Percentiles rank a stretch among this genome's conserved stretches.
Conservation (phyloP, 140 eudicot species). For the Ambrosia hybrid region DNA sequence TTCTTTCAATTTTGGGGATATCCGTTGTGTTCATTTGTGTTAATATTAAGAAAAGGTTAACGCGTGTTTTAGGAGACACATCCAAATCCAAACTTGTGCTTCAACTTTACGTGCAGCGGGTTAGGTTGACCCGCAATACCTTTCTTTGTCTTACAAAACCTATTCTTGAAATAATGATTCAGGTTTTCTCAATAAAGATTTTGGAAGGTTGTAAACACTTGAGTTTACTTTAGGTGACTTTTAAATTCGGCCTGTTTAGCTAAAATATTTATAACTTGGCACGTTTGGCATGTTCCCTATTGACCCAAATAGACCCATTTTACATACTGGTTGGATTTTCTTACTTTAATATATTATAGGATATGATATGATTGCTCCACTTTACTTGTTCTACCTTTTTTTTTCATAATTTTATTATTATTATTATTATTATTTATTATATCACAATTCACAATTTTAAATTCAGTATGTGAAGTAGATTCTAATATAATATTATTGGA, state of each 20-base stretch:
- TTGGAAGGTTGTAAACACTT: background rate
- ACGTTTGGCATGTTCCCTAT: background rate
- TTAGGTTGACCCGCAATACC: background rate
- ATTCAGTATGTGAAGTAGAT: too few species aligned
- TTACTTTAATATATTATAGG: background rate
- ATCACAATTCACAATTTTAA: too few species aligned
- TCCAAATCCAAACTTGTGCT: background rate
- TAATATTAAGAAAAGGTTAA: background rate
- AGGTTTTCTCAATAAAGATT: background rate
- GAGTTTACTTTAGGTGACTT: background rate
- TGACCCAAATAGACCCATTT: background rate
- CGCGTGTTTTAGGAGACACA: background rate
- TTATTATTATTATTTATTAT: too few species aligned
- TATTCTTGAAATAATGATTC: background rate
- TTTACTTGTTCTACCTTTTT: background rate
- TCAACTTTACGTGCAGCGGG: background rate
- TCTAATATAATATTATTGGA: constrained; percentile 7
- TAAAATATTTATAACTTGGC: background rate
- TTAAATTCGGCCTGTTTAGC: background rate
- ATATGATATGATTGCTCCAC: background rate
- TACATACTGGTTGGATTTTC: background rate
- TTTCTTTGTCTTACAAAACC: background rate
- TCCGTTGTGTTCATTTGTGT: background rate
- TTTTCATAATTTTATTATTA: too few species aligned
- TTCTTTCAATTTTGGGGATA: background rate